Percentiles rank a stretch among this genome's conserved stretches.
Evolutionary conservation across 1,284 basidiomycete genomes (phyloP).

Genomic region (Ganoderma resinaceum): DNA sequence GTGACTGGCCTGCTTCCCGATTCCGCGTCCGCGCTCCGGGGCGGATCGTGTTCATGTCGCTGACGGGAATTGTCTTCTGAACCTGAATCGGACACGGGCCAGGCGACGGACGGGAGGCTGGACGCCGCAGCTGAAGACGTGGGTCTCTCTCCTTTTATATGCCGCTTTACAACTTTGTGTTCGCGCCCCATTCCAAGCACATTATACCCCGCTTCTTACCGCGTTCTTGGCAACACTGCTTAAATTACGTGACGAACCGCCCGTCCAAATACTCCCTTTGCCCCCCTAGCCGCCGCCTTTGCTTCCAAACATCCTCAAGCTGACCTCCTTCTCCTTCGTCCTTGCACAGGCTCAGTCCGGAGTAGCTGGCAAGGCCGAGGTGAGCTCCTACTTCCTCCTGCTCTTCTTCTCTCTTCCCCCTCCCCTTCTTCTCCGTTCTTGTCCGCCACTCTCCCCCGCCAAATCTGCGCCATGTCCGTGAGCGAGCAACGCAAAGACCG

Average conservation of each 20-base stretch:
- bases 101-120: conserved; percentile 23
- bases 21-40: conserved; percentile 1
- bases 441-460: conserved; percentile 9
- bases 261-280: neutral
- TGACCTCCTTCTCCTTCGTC: conserved; percentile 20
- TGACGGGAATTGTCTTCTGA: conserved; percentile 1
- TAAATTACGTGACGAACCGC: conserved; percentile 14
- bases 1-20: conserved; percentile 14
- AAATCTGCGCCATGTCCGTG: conserved; percentile 29
- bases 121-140: conserved; percentile 27
- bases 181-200: neutral
- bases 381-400: conserved; percentile 34
- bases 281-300: neutral
- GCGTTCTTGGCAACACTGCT: conserved; percentile 32
- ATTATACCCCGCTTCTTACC: neutral
- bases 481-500: conserved; percentile 36
- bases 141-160: conserved; percentile 13
- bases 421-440: conserved; percentile 7
- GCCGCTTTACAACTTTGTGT: neutral
- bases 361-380: conserved; percentile 39
- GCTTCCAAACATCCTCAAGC: neutral
- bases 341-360: conserved; percentile 37
- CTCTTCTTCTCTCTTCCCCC: neutral
- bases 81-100: conserved; percentile 3
- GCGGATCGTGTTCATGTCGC: conserved; percentile 4